Percentiles rank a stretch among this genome's conserved stretches.
phyloP scores from a whole-genome alignment of 1,139 yeast species.

The Debaryomyces udenii region DNA sequence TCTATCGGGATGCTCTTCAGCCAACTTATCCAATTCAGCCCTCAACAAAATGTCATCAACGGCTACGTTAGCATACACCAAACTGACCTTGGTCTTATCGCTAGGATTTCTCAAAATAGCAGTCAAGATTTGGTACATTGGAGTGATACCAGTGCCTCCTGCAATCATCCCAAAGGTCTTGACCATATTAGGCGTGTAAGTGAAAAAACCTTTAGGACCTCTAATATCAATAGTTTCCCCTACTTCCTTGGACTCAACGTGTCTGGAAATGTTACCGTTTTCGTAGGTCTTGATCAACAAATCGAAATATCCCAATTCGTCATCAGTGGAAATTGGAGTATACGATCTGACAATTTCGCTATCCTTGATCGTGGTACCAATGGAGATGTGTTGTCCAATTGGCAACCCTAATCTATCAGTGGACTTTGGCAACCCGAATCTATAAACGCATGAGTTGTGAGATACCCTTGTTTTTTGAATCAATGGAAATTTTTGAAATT shows the following conservation, averaged over 20 bases:
- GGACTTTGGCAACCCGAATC: slow-evolving; percentile 80
- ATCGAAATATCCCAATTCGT: slow-evolving; percentile 85
- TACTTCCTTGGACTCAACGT: slow-evolving; percentile 63
- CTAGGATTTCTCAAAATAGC: slow-evolving; percentile 70
- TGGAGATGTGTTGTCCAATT: slow-evolving; percentile 89
- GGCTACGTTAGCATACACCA: slow-evolving; percentile 79
- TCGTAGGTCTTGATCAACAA: slow-evolving; percentile 91
- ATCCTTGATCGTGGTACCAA: slow-evolving; percentile 65
- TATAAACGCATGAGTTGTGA: slow-evolving; percentile 82
- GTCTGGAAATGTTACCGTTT: slow-evolving; percentile 82
- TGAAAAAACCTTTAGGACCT: slow-evolving; percentile 95
- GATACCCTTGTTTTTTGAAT: slow-evolving; percentile 76
- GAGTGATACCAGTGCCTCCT: slow-evolving; percentile 97
- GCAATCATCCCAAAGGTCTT: slow-evolving; percentile 82
- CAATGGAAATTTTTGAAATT: slow-evolving; percentile 80
- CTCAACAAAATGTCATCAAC: slow-evolving; percentile 77
- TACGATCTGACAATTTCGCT: slow-evolving; percentile 89
- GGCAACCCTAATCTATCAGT: slow-evolving; percentile 85
- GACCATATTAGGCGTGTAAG: slow-evolving; percentile 81
- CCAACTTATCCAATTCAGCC: slow-evolving; percentile 71
- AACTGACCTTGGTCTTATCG: slow-evolving; percentile 82
- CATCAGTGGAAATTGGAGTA: slow-evolving; percentile 90
- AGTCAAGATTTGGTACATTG: slow-evolving; percentile 82
- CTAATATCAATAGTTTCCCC: slow-evolving; percentile 54
- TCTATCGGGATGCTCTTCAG: slow-evolving; percentile 70